Percentiles rank a stretch among this genome's conserved stretches.
These are phyloP conservation scores for Parmelia sp. DNA, from an alignment of 495 filamentous ascomycete genomes.

Conservation along the genomic window DNA sequence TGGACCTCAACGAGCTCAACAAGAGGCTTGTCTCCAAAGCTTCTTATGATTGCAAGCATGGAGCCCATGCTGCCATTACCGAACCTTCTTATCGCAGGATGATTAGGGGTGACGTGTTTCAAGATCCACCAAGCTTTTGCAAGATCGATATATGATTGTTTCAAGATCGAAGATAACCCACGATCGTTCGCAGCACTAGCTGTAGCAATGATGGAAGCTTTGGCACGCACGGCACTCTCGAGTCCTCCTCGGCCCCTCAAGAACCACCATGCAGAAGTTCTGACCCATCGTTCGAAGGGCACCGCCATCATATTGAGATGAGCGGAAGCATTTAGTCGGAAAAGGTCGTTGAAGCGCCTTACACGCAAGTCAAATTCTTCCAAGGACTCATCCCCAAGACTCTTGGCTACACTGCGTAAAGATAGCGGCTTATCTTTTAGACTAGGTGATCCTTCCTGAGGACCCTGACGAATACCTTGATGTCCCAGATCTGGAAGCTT, in stretches of 20 bases:
- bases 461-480: neutral
- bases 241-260: conserved; percentile 65
- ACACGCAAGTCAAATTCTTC: conserved; percentile 60
- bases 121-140: conserved; percentile 79
- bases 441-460: neutral
- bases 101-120: conserved; percentile 52
- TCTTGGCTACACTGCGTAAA: conserved; percentile 25
- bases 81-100: conserved; percentile 47
- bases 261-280: conserved; percentile 82
- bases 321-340: conserved; percentile 63
- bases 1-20: conserved; percentile 47
- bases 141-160: conserved; percentile 69
- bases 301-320: conserved; percentile 56
- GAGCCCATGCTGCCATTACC: conserved; percentile 42
- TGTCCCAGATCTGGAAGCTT: neutral
- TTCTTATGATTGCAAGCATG: conserved; percentile 38
- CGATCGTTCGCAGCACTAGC: neutral
- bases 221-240: conserved; percentile 60
- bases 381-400: conserved; percentile 57
- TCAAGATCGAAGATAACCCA: conserved; percentile 6
- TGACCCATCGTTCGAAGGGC: conserved; percentile 56
- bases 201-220: neutral
- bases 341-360: conserved; percentile 58
- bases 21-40: conserved; percentile 43
- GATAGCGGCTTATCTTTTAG: conserved; percentile 13